Base-by-base conservation (phyloP, 257 asterid species). In the Lycium barbarum region DNA sequence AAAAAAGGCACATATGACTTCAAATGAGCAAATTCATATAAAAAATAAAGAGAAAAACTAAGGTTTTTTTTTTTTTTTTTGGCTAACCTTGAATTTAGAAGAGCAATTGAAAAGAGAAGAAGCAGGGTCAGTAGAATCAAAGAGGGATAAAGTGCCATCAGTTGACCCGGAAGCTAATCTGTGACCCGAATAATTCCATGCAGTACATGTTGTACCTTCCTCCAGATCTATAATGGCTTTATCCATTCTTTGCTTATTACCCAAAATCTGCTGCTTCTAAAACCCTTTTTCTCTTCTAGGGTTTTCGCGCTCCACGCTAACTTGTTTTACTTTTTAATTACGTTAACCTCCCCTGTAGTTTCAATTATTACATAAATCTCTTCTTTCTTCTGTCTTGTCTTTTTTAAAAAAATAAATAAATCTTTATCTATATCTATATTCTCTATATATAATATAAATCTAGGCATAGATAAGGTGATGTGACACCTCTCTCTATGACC, bases 111-210 rank as follows among this genome's bases (percentile, higher is more conserved):
- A 92, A 61, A 84, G 84, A 1, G 98, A 93, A 67, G 98, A 93
- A 87, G 90, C 93, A 18, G 97, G 95, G 20, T 93, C 95, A 2
- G 86, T 85, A 10, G 98, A 86, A 90, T 91, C 93, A 80, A 91
- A 93, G 57, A 94, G 76, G 85, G 86, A 84, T 83, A 95, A 79
- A 54, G 91, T 72, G 82, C 97, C 98, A 84, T 95, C 90, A 26
- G 33, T 67, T 58, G 91, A 87, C 59, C 96, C 98, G 45, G 97
- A 92, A 9, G 90, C 95, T 88, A 95, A 84, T 88, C 98, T 92
- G 71, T 93, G 97, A 36, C 97, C 97, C 85, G 93, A 90, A 86
- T 89, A 92, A 88, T 94, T 94, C 98, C 99, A 95, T 58, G 95
- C 92, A 14, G 96, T 89, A 87, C 96, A 95, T 15, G 87, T 86